Conservation (phyloP, 192 early-diverging fungal species). For the Gaertneriomyces semiglobifer region DNA sequence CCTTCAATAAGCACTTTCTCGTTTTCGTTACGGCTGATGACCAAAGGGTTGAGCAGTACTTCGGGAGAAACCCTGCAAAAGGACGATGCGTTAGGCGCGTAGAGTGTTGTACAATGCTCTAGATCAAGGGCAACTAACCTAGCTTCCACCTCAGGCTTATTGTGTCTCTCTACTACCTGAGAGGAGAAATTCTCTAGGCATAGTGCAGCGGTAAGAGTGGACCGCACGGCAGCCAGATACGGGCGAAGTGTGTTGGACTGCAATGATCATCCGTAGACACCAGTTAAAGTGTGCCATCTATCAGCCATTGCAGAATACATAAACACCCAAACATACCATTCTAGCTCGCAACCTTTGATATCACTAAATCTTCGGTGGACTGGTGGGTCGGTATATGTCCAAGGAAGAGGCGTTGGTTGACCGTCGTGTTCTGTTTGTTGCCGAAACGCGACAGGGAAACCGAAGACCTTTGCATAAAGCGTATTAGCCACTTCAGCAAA, state of each 20-base stretch:
- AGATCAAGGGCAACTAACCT: constrained; percentile 43
- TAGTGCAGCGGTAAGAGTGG: constrained; percentile 88
- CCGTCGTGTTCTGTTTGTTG: too few species aligned
- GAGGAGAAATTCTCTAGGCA: constrained; percentile 98
- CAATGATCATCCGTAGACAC: too few species aligned
- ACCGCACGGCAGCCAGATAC: constrained; percentile 90
- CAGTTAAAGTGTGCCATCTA: too few species aligned
- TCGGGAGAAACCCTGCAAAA: constrained; percentile 67
- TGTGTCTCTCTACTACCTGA: constrained; percentile 95
- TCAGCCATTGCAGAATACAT: too few species aligned
- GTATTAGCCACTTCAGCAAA: too few species aligned
- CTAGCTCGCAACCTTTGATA: too few species aligned
- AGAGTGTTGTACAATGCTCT: not conserved
- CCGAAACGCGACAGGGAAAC: too few species aligned
- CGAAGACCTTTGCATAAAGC: too few species aligned
- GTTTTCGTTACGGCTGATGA: constrained; percentile 88
- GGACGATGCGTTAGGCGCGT: not conserved
- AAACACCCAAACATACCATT: too few species aligned
- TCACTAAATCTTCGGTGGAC: too few species aligned
- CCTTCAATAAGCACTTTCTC: constrained; percentile 89
- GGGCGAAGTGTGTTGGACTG: constrained; percentile 97
- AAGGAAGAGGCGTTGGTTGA: too few species aligned
- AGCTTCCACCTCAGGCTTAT: constrained; percentile 96
- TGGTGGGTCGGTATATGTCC: too few species aligned
- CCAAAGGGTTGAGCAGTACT: constrained; percentile 79